phyloP scores from a whole-genome alignment of 306 rosid species.

The Acacia melanoxylon region DNA sequence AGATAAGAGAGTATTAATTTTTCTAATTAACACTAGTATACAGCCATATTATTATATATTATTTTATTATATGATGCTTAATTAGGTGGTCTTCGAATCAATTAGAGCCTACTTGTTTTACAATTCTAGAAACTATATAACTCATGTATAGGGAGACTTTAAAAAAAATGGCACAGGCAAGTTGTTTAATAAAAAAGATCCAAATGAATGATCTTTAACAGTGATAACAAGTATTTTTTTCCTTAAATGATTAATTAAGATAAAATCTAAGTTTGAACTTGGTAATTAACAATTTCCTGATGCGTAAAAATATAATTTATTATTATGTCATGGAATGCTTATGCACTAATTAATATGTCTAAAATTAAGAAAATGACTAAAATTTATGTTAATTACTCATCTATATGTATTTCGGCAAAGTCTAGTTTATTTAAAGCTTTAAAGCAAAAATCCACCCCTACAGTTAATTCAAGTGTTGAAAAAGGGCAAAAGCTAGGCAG shows the following conservation, averaged over 20 bases:
- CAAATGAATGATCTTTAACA: neutral
- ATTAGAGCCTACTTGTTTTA: neutral
- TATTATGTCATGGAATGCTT: neutral
- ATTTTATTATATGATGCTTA: neutral
- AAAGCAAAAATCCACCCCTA: neutral
- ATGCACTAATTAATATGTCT: neutral
- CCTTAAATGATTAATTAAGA: neutral
- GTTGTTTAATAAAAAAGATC: neutral
- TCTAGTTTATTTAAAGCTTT: too few species aligned
- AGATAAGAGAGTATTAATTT: too few species aligned
- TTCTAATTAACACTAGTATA: neutral
- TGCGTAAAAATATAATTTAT: neutral
- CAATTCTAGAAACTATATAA: neutral
- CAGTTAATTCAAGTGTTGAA: neutral
- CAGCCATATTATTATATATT: neutral
- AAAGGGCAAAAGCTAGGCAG: neutral
- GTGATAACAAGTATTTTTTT: neutral
- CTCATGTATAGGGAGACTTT: neutral
- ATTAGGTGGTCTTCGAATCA: neutral
- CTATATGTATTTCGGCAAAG: neutral
- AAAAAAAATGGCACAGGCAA: neutral
- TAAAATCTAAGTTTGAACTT: neutral
- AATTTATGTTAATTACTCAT: neutral
- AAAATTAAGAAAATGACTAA: neutral
- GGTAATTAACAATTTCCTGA: neutral